Evolutionary conservation across 1,284 basidiomycete species (phyloP).

Genomic region (Apiotrichum laibachii): DNA sequence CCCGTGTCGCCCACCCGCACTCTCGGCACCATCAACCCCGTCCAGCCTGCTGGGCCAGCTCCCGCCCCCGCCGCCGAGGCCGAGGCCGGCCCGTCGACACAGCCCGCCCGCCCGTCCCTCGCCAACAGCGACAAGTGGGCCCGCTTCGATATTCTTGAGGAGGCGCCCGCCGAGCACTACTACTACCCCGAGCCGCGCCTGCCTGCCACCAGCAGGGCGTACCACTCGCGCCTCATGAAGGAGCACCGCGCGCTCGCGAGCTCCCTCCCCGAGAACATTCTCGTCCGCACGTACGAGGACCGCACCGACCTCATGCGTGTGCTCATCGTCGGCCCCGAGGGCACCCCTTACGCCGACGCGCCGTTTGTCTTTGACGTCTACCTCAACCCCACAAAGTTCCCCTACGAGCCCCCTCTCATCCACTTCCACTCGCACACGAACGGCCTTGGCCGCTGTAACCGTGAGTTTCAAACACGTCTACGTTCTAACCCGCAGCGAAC

Average conservation of each 20-base stretch:
- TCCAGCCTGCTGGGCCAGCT: not conserved
- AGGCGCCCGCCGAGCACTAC: conserved; percentile 74
- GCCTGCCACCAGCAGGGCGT: conserved; percentile 66
- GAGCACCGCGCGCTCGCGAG: conserved; percentile 77
- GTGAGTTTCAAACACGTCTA: not conserved
- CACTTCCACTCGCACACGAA: conserved; percentile 93
- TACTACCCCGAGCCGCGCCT: conserved; percentile 58
- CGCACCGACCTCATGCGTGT: conserved; percentile 79
- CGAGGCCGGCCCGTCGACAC: not conserved
- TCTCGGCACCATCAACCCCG: not conserved
- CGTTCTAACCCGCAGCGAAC: conserved; percentile 58
- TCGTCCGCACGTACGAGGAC: conserved; percentile 62
- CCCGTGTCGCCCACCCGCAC: not conserved
- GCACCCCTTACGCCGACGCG: conserved; percentile 88
- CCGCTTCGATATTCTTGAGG: conserved; percentile 70
- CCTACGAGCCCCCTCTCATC: conserved; percentile 78
- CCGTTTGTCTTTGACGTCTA: conserved; percentile 94
- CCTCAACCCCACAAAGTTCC: conserved; percentile 77
- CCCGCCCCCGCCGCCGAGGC: not conserved
- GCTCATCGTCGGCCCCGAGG: conserved; percentile 87
- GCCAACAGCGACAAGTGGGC: conserved; percentile 57
- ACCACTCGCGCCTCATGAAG: conserved; percentile 69
- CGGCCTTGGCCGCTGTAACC: conserved; percentile 77
- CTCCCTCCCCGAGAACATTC: conserved; percentile 63
- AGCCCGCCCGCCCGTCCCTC: conserved; percentile 5